phyloP scores from a whole-genome alignment of 192 early-diverging fungal genomes.

The Backusella westeae region DNA sequence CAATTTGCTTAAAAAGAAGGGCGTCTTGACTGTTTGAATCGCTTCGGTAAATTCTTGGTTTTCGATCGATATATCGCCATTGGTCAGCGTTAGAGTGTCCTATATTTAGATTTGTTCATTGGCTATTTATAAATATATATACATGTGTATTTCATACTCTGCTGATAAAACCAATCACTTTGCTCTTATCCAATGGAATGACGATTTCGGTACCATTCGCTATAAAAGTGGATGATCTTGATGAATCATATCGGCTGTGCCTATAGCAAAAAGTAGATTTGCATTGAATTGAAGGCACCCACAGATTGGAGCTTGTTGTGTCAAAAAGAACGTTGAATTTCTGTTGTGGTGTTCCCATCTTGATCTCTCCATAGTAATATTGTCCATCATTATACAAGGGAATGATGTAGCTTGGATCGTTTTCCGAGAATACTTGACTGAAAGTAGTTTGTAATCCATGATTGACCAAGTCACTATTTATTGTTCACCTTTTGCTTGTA shows the following conservation, averaged over 20 bases:
- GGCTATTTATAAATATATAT: background rate
- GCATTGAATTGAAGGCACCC: background rate
- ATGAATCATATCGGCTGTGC: background rate
- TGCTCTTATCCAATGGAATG: background rate
- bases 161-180: background rate
- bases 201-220: background rate
- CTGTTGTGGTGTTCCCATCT: background rate
- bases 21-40: background rate
- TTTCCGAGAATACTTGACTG: background rate
- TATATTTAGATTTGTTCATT: background rate
- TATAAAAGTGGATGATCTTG: background rate
- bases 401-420: background rate
- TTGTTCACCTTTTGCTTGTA: too few species aligned
- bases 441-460: background rate
- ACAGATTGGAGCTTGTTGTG: background rate
- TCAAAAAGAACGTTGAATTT: slow-evolving; percentile 7
- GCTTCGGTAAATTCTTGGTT: background rate
- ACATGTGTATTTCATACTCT: background rate
- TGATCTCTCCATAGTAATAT: background rate
- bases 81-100: background rate
- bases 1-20: background rate
- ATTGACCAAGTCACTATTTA: too few species aligned
- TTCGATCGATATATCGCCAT: background rate
- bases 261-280: background rate
- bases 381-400: background rate